Conservation (phyloP, 768 basidiomycete genomes). For the Boletus rex-veris region DNA sequence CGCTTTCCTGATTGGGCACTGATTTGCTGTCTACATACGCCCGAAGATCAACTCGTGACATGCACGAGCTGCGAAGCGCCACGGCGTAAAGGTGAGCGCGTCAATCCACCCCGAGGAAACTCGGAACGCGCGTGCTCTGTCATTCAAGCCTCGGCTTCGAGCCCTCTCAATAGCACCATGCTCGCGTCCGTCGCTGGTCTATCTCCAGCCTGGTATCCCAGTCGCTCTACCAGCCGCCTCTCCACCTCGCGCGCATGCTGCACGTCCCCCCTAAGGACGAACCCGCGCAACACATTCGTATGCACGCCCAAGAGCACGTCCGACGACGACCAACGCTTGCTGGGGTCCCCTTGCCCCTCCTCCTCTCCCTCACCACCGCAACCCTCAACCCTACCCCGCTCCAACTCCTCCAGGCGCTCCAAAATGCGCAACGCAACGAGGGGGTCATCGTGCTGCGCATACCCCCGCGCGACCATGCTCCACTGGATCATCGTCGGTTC, state of each 20-base stretch:
- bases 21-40: no score
- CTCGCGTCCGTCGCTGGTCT: slow-evolving; percentile 21
- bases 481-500: slow-evolving; percentile 45
- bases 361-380: background rate
- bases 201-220: slow-evolving; percentile 25
- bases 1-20: no score
- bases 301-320: slow-evolving; percentile 33
- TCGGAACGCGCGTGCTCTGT: background rate
- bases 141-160: slow-evolving; percentile 9
- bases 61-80: no score
- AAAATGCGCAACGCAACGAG: slow-evolving; percentile 40
- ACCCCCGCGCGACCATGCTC: slow-evolving; percentile 47
- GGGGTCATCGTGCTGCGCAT: slow-evolving; percentile 39
- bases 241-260: slow-evolving; percentile 33
- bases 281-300: slow-evolving; percentile 37
- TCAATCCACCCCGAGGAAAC: no score
- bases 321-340: background rate
- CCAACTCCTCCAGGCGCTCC: slow-evolving; percentile 36
- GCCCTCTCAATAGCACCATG: slow-evolving; percentile 16
- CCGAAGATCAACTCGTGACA: no score
- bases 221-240: slow-evolving; percentile 19
- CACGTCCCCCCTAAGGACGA: slow-evolving; percentile 30
- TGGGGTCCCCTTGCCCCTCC: background rate
- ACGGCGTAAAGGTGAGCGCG: no score
- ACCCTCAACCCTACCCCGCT: background rate